phyloP scores from a whole-genome alignment of 495 filamentous ascomycete genomes.

The Cetradonia linearis region DNA sequence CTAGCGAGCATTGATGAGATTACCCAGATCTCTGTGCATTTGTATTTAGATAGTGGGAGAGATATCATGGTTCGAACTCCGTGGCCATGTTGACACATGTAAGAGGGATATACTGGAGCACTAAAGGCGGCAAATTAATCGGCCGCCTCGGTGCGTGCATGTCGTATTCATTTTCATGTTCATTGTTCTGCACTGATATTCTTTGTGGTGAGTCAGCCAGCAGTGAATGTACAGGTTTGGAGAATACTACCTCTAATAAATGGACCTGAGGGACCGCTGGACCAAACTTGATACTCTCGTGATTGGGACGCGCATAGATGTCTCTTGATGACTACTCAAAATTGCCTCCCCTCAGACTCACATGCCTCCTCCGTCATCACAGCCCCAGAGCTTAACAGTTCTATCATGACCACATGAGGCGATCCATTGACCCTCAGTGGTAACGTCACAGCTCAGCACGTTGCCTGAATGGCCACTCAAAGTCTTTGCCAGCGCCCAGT shows the following conservation, averaged over 20 bases:
- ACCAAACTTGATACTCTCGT: neutral
- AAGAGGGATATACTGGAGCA: neutral
- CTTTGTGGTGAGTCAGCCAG: neutral
- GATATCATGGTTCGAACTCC: neutral
- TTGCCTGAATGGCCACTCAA: conserved; percentile 85
- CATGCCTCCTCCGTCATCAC: conserved; percentile 53
- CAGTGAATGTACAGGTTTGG: neutral
- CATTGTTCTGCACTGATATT: neutral
- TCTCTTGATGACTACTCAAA: neutral
- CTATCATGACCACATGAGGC: conserved; percentile 86
- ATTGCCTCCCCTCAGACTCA: neutral
- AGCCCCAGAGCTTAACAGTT: conserved; percentile 92
- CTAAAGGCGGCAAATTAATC: neutral
- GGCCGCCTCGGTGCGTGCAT: neutral
- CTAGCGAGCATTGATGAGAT: neutral
- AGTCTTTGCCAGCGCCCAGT: conserved; percentile 83
- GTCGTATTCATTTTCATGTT: neutral
- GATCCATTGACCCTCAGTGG: conserved; percentile 78
- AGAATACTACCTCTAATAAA: neutral
- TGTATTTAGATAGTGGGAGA: neutral
- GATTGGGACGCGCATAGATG: neutral
- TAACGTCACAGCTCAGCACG: conserved; percentile 81
- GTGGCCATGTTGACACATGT: neutral
- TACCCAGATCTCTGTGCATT: neutral
- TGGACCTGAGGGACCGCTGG: neutral